These are phyloP conservation scores for Bruguiera parviflora DNA, from an alignment of 345 rosid species.

Conservation along the genomic window DNA sequence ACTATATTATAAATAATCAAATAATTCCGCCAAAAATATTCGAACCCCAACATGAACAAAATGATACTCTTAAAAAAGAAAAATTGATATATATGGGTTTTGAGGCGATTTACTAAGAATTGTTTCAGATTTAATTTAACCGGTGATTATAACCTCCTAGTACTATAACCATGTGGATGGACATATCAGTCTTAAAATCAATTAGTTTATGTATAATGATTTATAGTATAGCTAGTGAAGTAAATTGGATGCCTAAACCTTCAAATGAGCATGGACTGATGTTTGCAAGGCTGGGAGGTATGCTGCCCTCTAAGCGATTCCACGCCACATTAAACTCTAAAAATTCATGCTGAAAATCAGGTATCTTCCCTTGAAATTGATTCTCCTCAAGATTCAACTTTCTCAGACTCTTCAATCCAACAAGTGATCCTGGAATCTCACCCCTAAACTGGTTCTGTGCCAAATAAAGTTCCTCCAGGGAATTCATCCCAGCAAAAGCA, in stretches of 20 bases:
- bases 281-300: slow-evolving; percentile 40
- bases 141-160: too few species aligned
- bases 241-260: slow-evolving; percentile 34
- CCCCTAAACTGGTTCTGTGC: neutral
- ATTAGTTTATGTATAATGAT: too few species aligned
- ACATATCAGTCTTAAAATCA: neutral
- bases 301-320: slow-evolving; percentile 52
- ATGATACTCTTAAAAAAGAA: too few species aligned
- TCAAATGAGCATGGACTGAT: slow-evolving; percentile 37
- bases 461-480: neutral
- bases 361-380: neutral
- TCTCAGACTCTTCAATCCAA: neutral
- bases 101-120: too few species aligned
- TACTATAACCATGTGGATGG: too few species aligned
- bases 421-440: neutral
- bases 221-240: neutral
- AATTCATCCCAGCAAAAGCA: neutral
- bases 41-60: too few species aligned
- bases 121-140: too few species aligned
- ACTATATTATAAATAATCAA: too few species aligned
- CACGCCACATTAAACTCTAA: slow-evolving; percentile 40
- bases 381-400: neutral
- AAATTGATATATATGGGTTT: too few species aligned
- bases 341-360: slow-evolving; percentile 13
- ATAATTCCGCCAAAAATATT: too few species aligned